A percentile compares a stretch with the other conserved stretches of the same genome.
Conservation (phyloP, 495 filamentous ascomycete species). For the Penicillium macrosclerotiorum region DNA sequence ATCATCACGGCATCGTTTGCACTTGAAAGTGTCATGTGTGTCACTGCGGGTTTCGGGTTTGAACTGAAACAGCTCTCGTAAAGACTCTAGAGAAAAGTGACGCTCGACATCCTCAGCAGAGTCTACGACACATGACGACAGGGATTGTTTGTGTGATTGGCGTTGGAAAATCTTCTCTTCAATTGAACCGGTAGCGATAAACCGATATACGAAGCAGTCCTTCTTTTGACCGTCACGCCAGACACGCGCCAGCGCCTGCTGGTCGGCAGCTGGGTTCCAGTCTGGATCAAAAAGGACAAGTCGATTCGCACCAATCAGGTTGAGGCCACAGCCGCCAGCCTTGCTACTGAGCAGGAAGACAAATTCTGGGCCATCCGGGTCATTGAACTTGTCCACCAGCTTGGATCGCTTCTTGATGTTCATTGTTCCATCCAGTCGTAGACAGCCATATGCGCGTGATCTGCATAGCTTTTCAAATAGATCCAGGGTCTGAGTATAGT, state of each 20-base stretch:
- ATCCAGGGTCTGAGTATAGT: constrained; percentile 96
- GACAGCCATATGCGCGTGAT: constrained; percentile 72
- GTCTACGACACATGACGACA: constrained; percentile 97
- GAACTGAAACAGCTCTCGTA: constrained; percentile 93
- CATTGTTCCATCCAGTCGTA: constrained; percentile 96
- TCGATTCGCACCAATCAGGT: constrained; percentile 95
- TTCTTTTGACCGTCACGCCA: constrained; percentile 99
- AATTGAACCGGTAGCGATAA: constrained; percentile 96
- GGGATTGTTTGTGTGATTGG: constrained; percentile 95
- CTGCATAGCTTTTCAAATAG: constrained; percentile 92
- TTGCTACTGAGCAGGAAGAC: constrained; percentile 95
- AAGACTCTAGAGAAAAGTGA: constrained; percentile 85
- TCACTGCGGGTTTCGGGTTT: constrained; percentile 79
- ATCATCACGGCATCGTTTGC: constrained; percentile 87
- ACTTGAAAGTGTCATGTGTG: constrained; percentile 98
- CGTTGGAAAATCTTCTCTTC: constrained; percentile 99
- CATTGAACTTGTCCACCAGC: constrained; percentile 97
- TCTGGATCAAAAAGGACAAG: constrained; percentile 97
- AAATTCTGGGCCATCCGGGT: constrained; percentile 87
- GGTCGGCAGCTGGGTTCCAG: constrained; percentile 98
- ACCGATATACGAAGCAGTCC: constrained; percentile 98
- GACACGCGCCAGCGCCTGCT: constrained; percentile 94
- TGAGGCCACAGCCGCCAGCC: constrained; percentile 94
- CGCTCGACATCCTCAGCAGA: constrained; percentile 94
- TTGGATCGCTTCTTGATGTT: constrained; percentile 95